A percentile compares a stretch with the other conserved stretches of the same genome.
Conservation (phyloP, 805 yeast genomes). For the Pichia gijzeniarum region DNA sequence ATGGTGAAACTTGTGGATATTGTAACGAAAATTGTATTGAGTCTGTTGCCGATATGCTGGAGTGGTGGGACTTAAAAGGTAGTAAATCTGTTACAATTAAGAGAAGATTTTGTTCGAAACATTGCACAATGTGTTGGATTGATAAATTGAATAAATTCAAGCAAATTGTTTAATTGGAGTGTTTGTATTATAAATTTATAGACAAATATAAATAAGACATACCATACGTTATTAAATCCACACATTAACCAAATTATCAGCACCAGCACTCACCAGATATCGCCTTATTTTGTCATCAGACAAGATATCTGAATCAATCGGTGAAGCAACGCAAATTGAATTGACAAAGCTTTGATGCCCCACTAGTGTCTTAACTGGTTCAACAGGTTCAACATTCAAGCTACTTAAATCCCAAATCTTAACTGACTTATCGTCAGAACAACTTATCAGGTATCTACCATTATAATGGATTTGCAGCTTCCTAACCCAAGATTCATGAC, state of each 20-base stretch:
- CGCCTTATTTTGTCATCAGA: slow-evolving; percentile 48
- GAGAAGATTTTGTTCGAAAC: slow-evolving; percentile 48
- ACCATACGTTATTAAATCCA: slow-evolving; percentile 40
- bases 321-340: slow-evolving; percentile 48
- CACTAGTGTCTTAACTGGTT: slow-evolving; percentile 31
- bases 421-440: slow-evolving; percentile 73
- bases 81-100: slow-evolving; percentile 46
- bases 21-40: slow-evolving; percentile 46
- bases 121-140: slow-evolving; percentile 36
- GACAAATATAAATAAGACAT: not conserved
- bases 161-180: not conserved
- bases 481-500: slow-evolving; percentile 86
- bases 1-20: slow-evolving; percentile 46
- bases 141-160: slow-evolving; percentile 10
- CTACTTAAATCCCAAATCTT: slow-evolving; percentile 66
- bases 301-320: slow-evolving; percentile 22
- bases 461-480: slow-evolving; percentile 66
- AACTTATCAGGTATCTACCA: slow-evolving; percentile 61
- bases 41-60: slow-evolving; percentile 51
- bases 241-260: slow-evolving; percentile 47
- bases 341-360: slow-evolving; percentile 78
- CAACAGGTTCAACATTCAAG: slow-evolving; percentile 17
- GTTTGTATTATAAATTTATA: not conserved
- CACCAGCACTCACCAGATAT: slow-evolving; percentile 56
- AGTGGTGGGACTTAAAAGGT: slow-evolving; percentile 61